phyloP scores from a whole-genome alignment of 2,329 filamentous ascomycete genomes.

The Geoglossum cookeanum region DNA sequence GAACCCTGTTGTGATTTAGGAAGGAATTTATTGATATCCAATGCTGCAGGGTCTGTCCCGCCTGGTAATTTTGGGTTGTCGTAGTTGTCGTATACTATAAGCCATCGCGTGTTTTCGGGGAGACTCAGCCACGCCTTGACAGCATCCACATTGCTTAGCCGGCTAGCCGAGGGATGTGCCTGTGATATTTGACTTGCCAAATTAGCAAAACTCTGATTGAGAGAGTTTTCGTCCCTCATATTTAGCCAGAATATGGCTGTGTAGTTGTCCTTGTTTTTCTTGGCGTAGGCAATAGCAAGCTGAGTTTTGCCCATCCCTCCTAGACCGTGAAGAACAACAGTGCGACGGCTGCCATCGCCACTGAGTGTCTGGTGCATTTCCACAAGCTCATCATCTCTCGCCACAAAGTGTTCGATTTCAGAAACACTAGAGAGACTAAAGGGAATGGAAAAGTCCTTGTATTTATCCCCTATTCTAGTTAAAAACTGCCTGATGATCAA shows the following conservation, averaged over 20 bases:
- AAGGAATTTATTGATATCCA: slow-evolving; percentile 19
- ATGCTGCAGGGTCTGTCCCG: slow-evolving; percentile 7
- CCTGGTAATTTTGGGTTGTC: slow-evolving; percentile 19
- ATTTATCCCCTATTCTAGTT: slow-evolving; percentile 10
- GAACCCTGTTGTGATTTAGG: slow-evolving; percentile 21
- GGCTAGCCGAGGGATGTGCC: slow-evolving; percentile 12
- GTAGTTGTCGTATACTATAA: slow-evolving; percentile 25
- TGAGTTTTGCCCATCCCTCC: slow-evolving; percentile 30
- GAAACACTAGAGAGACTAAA: slow-evolving; percentile 15
- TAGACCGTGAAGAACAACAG: slow-evolving; percentile 21
- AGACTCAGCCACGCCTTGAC: slow-evolving; percentile 23
- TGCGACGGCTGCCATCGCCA: slow-evolving; percentile 12
- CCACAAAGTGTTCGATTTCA: slow-evolving; percentile 17
- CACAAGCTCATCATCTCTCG: slow-evolving; percentile 15
- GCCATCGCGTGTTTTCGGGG: slow-evolving; percentile 19
- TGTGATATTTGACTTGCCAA: slow-evolving; percentile 15
- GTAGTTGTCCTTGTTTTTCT: slow-evolving; percentile 19
- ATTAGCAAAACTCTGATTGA: slow-evolving; percentile 19
- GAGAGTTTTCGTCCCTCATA: slow-evolving; percentile 18
- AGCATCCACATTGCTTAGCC: slow-evolving; percentile 13
- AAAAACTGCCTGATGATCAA: slow-evolving; percentile 4
- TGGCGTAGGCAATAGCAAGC: slow-evolving; percentile 20
- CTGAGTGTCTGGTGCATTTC: slow-evolving; percentile 15
- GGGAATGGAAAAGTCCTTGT: slow-evolving; percentile 14
- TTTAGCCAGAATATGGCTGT: slow-evolving; percentile 27